Conservation (phyloP, 208 protist genomes). For the Crithidia expoeki region DNA sequence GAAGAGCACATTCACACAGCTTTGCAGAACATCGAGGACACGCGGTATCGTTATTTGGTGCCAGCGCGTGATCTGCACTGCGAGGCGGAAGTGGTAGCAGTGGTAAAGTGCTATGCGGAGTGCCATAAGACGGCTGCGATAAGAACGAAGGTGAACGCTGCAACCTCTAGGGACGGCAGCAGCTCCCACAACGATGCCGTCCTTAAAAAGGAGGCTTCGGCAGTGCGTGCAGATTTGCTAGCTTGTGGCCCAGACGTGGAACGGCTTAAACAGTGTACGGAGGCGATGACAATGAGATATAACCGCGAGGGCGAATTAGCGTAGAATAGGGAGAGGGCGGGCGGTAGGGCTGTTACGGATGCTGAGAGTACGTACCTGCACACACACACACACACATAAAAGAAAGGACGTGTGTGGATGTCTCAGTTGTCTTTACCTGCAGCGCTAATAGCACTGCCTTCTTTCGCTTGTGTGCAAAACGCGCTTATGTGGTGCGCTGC, state of each 20-base stretch:
- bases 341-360: not conserved
- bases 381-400: not conserved
- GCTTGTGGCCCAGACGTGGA: constrained; percentile 57
- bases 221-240: constrained; percentile 46
- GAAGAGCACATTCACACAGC: constrained; percentile 65
- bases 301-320: constrained; percentile 28
- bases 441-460: too few species aligned
- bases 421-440: too few species aligned
- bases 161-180: not conserved
- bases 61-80: constrained; percentile 61
- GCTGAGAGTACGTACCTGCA: not conserved
- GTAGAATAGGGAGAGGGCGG: constrained; percentile 15
- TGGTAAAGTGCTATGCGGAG: constrained; percentile 70
- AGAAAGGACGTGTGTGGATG: too few species aligned
- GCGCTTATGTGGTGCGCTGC: too few species aligned
- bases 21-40: constrained; percentile 79
- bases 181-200: too few species aligned
- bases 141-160: not conserved
- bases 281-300: constrained; percentile 47
- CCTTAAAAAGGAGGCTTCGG: not conserved
- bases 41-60: constrained; percentile 70
- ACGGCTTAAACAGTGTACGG: constrained; percentile 46
- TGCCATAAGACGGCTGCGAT: constrained; percentile 27
- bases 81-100: constrained; percentile 56
- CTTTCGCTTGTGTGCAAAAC: too few species aligned